phyloP scores from a whole-genome alignment of 805 yeast species.

The Zygoascus ofunaensis region DNA sequence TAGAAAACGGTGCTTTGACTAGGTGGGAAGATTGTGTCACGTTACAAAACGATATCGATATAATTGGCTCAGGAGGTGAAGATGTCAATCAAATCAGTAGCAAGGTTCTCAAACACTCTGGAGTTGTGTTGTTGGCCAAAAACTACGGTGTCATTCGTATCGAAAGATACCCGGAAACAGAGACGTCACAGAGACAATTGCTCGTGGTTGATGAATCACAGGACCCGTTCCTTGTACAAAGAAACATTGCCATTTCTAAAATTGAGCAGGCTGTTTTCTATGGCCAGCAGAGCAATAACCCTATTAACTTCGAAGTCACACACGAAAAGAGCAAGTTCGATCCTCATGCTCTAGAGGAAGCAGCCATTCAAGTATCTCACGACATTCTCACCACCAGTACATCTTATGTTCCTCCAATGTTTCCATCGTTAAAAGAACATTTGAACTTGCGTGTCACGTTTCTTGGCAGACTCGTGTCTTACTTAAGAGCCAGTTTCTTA shows the following conservation, averaged over 20 bases:
- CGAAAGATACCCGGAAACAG: conserved; percentile 35
- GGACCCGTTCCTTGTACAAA: not conserved
- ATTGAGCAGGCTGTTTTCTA: conserved; percentile 79
- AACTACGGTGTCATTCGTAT: conserved; percentile 55
- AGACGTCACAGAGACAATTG: conserved; percentile 4
- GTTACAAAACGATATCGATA: conserved; percentile 42
- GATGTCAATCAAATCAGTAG: conserved; percentile 23
- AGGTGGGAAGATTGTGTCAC: conserved; percentile 76
- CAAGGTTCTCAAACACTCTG: conserved; percentile 31
- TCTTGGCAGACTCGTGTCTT: conserved; percentile 38
- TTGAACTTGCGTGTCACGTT: conserved; percentile 41
- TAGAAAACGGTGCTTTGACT: conserved; percentile 28
- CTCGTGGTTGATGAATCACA: not conserved
- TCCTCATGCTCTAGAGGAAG: conserved; percentile 37
- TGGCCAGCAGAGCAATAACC: conserved; percentile 26
- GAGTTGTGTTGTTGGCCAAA: conserved; percentile 42
- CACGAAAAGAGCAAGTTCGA: conserved; percentile 36
- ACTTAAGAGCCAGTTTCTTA: conserved; percentile 38
- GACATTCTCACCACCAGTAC: conserved; percentile 54
- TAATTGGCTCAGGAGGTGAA: conserved; percentile 56
- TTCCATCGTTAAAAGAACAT: conserved; percentile 44
- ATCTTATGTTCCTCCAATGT: conserved; percentile 44
- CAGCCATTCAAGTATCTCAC: conserved; percentile 41
- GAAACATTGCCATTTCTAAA: conserved; percentile 51
- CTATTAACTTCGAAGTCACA: conserved; percentile 39